Evolutionary conservation across 1,284 basidiomycete genomes (phyloP).

Genomic region (Anthracocystis setariae): DNA sequence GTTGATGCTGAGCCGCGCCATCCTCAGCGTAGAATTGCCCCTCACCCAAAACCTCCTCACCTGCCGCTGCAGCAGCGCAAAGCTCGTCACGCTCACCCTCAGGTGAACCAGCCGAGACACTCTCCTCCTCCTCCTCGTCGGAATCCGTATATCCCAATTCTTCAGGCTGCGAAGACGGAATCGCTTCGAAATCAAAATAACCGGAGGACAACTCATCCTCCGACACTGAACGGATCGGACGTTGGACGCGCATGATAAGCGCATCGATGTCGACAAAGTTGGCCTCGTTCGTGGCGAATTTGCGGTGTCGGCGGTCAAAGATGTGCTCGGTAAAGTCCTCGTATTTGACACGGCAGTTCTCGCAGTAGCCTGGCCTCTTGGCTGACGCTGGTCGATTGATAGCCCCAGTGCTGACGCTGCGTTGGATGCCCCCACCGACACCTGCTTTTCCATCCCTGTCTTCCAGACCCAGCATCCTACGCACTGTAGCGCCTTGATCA

Average conservation of each 20-base stretch:
- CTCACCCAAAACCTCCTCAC: not conserved
- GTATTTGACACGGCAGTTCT: conserved; percentile 92
- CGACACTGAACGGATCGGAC: conserved; percentile 33
- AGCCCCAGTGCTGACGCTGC: conserved; percentile 49
- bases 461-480: conserved; percentile 56
- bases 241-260: conserved; percentile 77
- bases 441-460: conserved; percentile 16
- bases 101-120: conserved; percentile 34
- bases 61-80: not conserved
- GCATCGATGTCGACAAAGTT: conserved; percentile 87
- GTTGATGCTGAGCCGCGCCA: too few relatives aligned
- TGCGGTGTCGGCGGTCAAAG: conserved; percentile 79
- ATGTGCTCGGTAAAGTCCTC: conserved; percentile 92
- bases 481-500: conserved; percentile 48
- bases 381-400: conserved; percentile 70
- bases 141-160: conserved; percentile 28
- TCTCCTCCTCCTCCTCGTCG: conserved; percentile 35
- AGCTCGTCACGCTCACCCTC: conserved; percentile 9
- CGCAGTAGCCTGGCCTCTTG: conserved; percentile 95
- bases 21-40: not conserved
- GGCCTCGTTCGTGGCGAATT: conserved; percentile 81
- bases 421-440: conserved; percentile 16
- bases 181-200: conserved; percentile 32
- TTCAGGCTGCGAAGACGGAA: conserved; percentile 43
- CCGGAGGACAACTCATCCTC: conserved; percentile 32